Evolutionary conservation across 352 stramenopile genomes (phyloP).

Genomic region (Thraustochytrium striatum): DNA sequence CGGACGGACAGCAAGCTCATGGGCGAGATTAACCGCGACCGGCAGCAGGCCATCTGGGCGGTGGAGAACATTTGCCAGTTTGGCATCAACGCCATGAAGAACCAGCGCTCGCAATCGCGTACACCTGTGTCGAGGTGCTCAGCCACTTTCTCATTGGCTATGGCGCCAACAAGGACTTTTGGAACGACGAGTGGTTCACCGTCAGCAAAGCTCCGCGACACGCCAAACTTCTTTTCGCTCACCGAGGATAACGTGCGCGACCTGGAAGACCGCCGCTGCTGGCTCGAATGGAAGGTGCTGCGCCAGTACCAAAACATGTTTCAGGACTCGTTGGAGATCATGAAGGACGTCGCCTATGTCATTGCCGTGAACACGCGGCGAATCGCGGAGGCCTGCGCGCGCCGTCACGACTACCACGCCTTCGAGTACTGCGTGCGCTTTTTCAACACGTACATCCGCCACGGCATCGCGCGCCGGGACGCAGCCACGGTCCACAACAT

Average conservation of each 20-base stretch:
- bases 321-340: not conserved
- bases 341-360: slow-evolving; percentile 38
- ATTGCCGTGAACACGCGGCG: slow-evolving; percentile 28
- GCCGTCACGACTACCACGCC: slow-evolving; percentile 25
- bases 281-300: slow-evolving; percentile 39
- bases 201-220: slow-evolving; percentile 29
- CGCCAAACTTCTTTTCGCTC: slow-evolving; percentile 35
- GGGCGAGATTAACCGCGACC: not conserved
- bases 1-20: not conserved
- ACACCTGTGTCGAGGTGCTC: slow-evolving; percentile 36
- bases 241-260: not conserved
- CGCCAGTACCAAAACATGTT: slow-evolving; percentile 41
- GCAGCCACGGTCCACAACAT: not conserved
- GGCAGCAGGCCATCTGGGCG: slow-evolving; percentile 35
- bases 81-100: not conserved
- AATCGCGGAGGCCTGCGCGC: not conserved
- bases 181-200: not conserved
- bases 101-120: slow-evolving; percentile 4
- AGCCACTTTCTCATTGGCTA: slow-evolving; percentile 40
- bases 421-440: slow-evolving; percentile 39
- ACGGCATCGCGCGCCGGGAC: not conserved
- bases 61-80: slow-evolving; percentile 37
- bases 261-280: slow-evolving; percentile 2
- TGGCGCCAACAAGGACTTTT: slow-evolving; percentile 8
- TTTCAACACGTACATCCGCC: slow-evolving; percentile 32